Base-by-base conservation (phyloP, 2,329 filamentous ascomycete species). In the Claviceps pazoutovae region DNA sequence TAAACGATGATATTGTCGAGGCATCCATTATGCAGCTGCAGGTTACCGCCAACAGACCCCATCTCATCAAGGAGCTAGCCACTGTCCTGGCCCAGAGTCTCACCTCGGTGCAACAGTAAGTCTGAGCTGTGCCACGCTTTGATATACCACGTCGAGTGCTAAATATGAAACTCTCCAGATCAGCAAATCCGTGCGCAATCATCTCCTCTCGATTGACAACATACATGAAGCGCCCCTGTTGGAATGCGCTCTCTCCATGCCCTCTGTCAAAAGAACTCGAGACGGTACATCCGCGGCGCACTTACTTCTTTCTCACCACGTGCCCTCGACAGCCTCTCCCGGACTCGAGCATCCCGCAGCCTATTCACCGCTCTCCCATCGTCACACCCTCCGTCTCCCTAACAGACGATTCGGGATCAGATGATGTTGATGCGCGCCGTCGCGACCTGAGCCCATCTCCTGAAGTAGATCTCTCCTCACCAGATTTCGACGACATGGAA, bases 251-350 rank as follows among this genome's bases (percentile, higher is more conserved):
- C 49, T 76, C 84, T 49, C 88, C 86, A 50, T 97, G 93, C 68
- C 91, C 93, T 3, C 72, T 97, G 51, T 88, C 87, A 49, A 97
- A 97, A 71, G 88, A 95, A 68, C 80, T 96, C 51, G 88, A 96
- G 65, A 83, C 86, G 42, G 85, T 91, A 43, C 91, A 97, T 65
- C 93, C 93, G 19, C 86, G 91, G 64, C 88, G 93, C 68, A 90
- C 94, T 46, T 97, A 95, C 74, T 97, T 94, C 71, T 97, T 90
- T 71, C 79, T 98, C 54, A 95, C 88, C 41, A 95, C 86, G n/a
- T 84, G 78, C 62, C 82, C 86, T 46, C 87, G 85, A 63, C 88
- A 91, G 64, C 81, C 88, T 39, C 80, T 97, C 19, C 88, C 88
- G 2, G 72, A 67, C 51, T 55, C 62, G 41, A 60, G 58, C 75